Evolutionary conservation across 352 stramenopile species (phyloP).

Genomic region (Phytophthora pluvialis): DNA sequence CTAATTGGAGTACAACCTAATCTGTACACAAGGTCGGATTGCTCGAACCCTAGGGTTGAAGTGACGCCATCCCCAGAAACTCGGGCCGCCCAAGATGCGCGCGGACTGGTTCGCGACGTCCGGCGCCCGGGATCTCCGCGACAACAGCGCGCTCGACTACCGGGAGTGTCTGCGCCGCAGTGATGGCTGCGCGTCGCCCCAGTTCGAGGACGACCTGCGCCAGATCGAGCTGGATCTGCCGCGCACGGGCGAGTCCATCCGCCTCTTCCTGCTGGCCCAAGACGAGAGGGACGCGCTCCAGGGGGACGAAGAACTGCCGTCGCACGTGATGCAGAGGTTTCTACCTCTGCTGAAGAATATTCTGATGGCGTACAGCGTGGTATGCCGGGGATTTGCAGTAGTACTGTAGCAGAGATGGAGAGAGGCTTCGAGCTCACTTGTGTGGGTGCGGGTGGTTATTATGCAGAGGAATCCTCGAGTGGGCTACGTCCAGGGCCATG

Average conservation of each 20-base stretch:
- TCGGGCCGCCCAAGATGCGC: constrained; percentile 21
- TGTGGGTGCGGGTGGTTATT: background rate
- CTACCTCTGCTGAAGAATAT: constrained; percentile 59
- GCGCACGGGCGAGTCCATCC: constrained; percentile 59
- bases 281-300: constrained; percentile 15
- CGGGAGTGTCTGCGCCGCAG: constrained; percentile 48
- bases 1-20: constrained; percentile 19
- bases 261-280: constrained; percentile 52
- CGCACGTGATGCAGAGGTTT: constrained; percentile 34
- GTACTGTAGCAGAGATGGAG: background rate
- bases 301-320: constrained; percentile 30
- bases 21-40: constrained; percentile 8
- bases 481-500: constrained; percentile 81
- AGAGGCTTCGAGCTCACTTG: background rate
- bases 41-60: constrained; percentile 17
- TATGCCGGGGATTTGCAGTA: constrained; percentile 21
- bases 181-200: constrained; percentile 21
- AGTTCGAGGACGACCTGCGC: constrained; percentile 62
- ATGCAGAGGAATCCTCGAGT: constrained; percentile 66
- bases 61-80: constrained; percentile 16
- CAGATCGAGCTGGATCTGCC: constrained; percentile 80
- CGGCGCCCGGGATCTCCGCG: constrained; percentile 42
- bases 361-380: constrained; percentile 64
- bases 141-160: constrained; percentile 48
- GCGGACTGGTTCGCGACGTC: constrained; percentile 58